phyloP scores from a whole-genome alignment of 1,284 basidiomycete genomes.

The Tranzscheliella williamsii region DNA sequence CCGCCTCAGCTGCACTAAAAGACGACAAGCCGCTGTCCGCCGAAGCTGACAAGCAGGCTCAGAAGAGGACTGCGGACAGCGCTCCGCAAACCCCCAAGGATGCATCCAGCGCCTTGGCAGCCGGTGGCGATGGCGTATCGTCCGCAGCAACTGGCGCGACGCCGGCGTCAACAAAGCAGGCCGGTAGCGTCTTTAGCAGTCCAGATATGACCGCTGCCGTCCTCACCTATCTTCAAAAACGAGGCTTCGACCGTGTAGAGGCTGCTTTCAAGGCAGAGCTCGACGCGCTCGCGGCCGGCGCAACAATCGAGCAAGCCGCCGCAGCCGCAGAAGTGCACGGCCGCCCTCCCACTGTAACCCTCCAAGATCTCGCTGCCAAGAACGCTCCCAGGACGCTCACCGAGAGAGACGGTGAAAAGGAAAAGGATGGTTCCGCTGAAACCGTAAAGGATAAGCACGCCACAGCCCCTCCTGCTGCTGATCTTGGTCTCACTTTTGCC shows the following conservation, averaged over 20 bases:
- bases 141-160: constrained; percentile 6
- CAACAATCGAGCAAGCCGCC: constrained; percentile 33
- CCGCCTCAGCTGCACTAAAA: too few species aligned
- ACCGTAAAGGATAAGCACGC: constrained; percentile 7
- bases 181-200: constrained; percentile 26
- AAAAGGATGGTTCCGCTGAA: constrained; percentile 8
- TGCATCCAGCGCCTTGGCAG: constrained; percentile 7
- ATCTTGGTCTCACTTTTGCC: constrained; percentile 20
- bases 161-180: constrained; percentile 17
- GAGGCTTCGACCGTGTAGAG: constrained; percentile 79
- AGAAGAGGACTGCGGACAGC: too few species aligned
- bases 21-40: too few species aligned
- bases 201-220: constrained; percentile 38
- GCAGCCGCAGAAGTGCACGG: constrained; percentile 54
- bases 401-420: constrained; percentile 52
- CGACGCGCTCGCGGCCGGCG: constrained; percentile 58
- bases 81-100: too few species aligned
- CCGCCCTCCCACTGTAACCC: constrained; percentile 67
- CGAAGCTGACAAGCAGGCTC: not conserved
- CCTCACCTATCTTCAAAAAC: constrained; percentile 71
- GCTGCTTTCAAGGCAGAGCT: constrained; percentile 74
- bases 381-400: constrained; percentile 52
- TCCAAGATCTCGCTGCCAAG: constrained; percentile 63
- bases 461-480: not conserved
- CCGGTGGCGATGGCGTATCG: constrained; percentile 4